Base-by-base conservation (phyloP, 306 rosid genomes). In the Prunus salicina region DNA sequence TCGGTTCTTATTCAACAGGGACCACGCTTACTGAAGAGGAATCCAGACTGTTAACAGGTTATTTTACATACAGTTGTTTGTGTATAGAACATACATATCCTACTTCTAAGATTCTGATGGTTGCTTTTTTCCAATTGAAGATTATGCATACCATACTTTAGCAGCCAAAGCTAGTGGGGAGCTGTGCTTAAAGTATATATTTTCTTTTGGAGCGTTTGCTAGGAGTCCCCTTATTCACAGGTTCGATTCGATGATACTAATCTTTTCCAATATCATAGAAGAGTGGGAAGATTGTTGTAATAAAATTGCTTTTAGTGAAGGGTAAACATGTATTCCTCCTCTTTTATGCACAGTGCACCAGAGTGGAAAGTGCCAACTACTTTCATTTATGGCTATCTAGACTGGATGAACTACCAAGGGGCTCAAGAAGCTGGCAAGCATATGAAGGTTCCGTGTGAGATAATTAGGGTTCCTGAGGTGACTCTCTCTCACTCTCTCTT, bases 161-260 rank as follows among this genome's bases (percentile, higher is more conserved):
- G 99, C 93, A 6, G 98, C 99, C 72, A 96, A 92, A 83, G 90
- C 90, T 78, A 96, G 99, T 63, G 99, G 99, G 15, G 99, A 96
- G 79, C 78, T 89, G 87, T 96, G 99, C 97, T 81, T 96, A 72
- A 96, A 87, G 72, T 80, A 96, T 80, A 84, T 96, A 2, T 91
- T 96, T 79, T 81, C 98, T 72, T 92, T 96, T 57, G 99, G 99
- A 72, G 99, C 96, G 47, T 85, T 92, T 81, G 62, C 99, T 25
- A 86, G 91, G 90, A 87, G 81, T 75, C 98, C 99, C 43, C 98
- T 96, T 81, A 75, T 91, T 76, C 90, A 83, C 71, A 91, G 99
- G 99, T 95, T 80, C 67, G 87, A 64, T 79, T 60, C 70, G 88
- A 64, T 79, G 60, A 71, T 67, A 68, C 69, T 69, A 41, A 47